Evolutionary conservation across 2,329 filamentous ascomycete species (phyloP).

Genomic region (Metarhizium rileyi): DNA sequence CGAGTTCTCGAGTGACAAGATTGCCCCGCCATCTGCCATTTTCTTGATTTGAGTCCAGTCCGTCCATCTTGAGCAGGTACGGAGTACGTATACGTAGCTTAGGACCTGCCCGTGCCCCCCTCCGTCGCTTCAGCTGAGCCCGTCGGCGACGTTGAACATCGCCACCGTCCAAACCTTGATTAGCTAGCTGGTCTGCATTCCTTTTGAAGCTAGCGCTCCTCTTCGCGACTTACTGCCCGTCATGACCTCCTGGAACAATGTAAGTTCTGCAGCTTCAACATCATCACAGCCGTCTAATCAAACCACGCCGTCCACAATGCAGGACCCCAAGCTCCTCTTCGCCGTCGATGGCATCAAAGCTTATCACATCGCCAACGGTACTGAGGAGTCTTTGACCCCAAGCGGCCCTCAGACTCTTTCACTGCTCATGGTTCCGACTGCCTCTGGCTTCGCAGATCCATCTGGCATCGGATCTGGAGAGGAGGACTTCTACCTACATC

Average conservation of each 20-base stretch:
- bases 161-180: not conserved
- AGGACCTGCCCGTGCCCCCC: no score
- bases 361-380: constrained; percentile 82
- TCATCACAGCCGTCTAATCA: not conserved
- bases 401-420: constrained; percentile 86
- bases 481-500: constrained; percentile 94
- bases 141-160: not conserved
- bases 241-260: constrained; percentile 25
- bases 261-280: constrained; percentile 9
- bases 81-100: no score
- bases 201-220: not conserved
- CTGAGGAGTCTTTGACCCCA: constrained; percentile 72
- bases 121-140: not conserved
- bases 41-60: no score
- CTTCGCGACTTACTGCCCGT: not conserved
- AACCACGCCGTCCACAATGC: not conserved
- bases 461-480: constrained; percentile 49
- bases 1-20: no score
- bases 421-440: constrained; percentile 90
- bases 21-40: not conserved
- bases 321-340: constrained; percentile 57
- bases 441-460: constrained; percentile 55
- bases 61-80: no score
- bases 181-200: constrained; percentile 10
- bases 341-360: constrained; percentile 78